Evolutionary conservation across 2,329 filamentous ascomycete species (phyloP).

Genomic region (Fusarium transvaalense): DNA sequence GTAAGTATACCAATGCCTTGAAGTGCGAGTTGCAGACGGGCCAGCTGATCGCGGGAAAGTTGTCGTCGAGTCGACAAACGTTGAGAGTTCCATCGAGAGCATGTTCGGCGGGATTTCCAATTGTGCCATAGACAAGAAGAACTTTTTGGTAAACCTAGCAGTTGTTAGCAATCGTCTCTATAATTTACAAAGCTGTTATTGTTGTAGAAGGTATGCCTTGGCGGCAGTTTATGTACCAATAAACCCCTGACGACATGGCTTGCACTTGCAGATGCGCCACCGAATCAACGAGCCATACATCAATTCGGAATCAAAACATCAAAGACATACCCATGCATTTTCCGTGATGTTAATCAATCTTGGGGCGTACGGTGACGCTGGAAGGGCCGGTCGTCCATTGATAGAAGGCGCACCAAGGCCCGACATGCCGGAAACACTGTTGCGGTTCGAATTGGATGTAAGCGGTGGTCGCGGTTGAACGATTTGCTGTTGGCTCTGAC

Average conservation of each 20-base stretch:
- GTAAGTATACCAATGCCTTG: slow-evolving; percentile 91
- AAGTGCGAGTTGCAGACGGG: slow-evolving; percentile 91
- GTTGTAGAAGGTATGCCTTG: slow-evolving; percentile 18
- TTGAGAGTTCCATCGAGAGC: slow-evolving; percentile 83
- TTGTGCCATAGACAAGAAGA: slow-evolving; percentile 82
- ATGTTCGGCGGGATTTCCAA: slow-evolving; percentile 77
- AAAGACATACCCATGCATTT: slow-evolving; percentile 80
- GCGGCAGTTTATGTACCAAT: slow-evolving; percentile 20
- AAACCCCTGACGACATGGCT: slow-evolving; percentile 28
- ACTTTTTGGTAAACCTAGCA: slow-evolving; percentile 90
- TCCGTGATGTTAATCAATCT: slow-evolving; percentile 83
- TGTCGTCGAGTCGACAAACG: slow-evolving; percentile 85
- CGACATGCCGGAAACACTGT: slow-evolving; percentile 74
- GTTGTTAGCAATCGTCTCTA: slow-evolving; percentile 43
- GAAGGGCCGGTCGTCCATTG: slow-evolving; percentile 67
- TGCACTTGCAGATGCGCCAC: slow-evolving; percentile 26
- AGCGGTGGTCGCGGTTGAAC: slow-evolving; percentile 54
- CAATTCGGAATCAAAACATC: slow-evolving; percentile 29
- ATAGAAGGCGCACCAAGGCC: slow-evolving; percentile 68
- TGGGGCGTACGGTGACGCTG: slow-evolving; percentile 84
- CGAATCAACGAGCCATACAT: slow-evolving; percentile 23
- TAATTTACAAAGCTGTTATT: neutral
- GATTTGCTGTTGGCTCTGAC: slow-evolving; percentile 46
- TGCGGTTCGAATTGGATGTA: slow-evolving; percentile 64
- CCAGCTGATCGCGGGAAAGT: slow-evolving; percentile 86